Evolutionary conservation across 192 early-diverging fungal species (phyloP), one percentile per base, ranked within the genome.

Genomic region (Paraglomus occultum): DNA sequence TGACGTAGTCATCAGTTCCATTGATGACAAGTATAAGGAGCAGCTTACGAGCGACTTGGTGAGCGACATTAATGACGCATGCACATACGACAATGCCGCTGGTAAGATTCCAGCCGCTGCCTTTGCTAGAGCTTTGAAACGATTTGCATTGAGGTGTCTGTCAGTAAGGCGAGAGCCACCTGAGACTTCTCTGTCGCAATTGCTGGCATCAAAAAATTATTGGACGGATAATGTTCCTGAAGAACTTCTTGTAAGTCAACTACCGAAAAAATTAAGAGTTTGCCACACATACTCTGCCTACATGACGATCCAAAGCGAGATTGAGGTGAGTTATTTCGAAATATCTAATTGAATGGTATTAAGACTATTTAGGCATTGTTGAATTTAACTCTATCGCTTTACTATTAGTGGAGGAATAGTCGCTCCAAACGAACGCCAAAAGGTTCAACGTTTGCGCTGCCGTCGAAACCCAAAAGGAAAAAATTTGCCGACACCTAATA

Each of bases 1-100:
- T 14, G 17, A 50, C 40, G 43, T 18, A 17, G 17, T 22, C 9
- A 17, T 72, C 20, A n/a, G 48, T 42, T 66, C 18, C 45, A 55
- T 72, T 42, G 43, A 63, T 39, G 39, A 54, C 14, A 65, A 63
- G 51, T 72, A 72, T 57, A 72, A 64, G 14, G 18, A 42, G 18
- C 1, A 6, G 23, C 46, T 72, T 11, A 10, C 51, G 20, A 22
- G 6, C 11, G 71, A 65, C 0, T n/a, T 44, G 22, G 46, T 47
- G 45, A 15, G 0, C n/a, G 8, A 10, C 15, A 47, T 72, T 14
- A 8, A 10, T 1, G 22, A 64, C 7, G n/a, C 31, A 9, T 14
- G 31, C n/a, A 31, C 48, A 2, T 8, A 44, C 11, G 18, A 54
- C 43, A 45, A 44, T 44, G 52, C 52, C 52, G 11, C 5, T 40